Percentiles rank a stretch among this genome's conserved stretches.
These are phyloP conservation scores for Botrytis elliptica DNA, from an alignment of 2,329 filamentous ascomycete genomes.

Conservation along the genomic window DNA sequence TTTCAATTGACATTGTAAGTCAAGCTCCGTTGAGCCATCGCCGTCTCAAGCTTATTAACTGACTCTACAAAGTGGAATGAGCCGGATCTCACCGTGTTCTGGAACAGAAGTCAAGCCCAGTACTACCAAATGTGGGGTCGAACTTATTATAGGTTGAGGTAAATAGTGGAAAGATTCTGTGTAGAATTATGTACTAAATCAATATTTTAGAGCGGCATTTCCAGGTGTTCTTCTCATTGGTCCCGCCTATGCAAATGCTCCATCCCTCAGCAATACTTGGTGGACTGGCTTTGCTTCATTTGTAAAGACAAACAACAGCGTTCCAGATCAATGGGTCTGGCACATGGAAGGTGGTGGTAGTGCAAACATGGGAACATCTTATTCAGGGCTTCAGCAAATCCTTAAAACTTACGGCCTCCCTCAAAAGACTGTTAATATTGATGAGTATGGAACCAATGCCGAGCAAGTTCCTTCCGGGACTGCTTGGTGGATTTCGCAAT, in stretches of 20 bases:
- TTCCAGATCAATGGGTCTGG: conserved; percentile 47
- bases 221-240: conserved; percentile 39
- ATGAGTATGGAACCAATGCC: conserved; percentile 26
- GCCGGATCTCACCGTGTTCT: conserved; percentile 44
- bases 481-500: conserved; percentile 28
- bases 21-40: no score
- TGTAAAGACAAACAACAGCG: conserved; percentile 38
- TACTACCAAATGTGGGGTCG: conserved; percentile 45
- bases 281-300: conserved; percentile 44
- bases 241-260: conserved; percentile 40
- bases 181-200: conserved; percentile 21
- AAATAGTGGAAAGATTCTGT: conserved; percentile 27
- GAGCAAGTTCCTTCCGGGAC: conserved; percentile 25
- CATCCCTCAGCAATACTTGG: conserved; percentile 42
- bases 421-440: conserved; percentile 25
- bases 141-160: conserved; percentile 43
- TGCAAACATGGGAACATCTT: conserved; percentile 17
- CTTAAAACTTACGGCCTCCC: conserved; percentile 28
- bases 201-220: conserved; percentile 17
- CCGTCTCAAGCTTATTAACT: background rate
- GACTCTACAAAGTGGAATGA: conserved; percentile 48
- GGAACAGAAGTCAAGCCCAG: conserved; percentile 42
- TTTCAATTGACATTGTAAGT: conserved; percentile 37
- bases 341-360: conserved; percentile 42
- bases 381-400: conserved; percentile 35